Conservation (phyloP, 2,329 filamentous ascomycete species). For the Phyllosticta citrichinensis region DNA sequence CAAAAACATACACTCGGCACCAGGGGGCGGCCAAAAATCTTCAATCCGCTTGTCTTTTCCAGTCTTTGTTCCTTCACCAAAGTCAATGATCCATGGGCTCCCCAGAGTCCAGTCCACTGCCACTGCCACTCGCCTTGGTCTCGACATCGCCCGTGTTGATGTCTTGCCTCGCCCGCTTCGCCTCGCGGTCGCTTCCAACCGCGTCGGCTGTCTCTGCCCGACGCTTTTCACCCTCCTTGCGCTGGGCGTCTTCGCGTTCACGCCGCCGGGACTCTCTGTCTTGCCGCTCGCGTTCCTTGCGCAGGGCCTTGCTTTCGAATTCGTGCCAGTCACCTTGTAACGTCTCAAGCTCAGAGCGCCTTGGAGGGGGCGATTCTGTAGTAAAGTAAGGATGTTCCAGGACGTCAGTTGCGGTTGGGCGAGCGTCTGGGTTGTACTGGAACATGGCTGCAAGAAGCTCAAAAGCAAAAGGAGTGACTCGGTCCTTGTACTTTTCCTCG, state of each 20-base stretch:
- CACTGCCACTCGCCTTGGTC: not conserved
- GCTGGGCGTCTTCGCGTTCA: slow-evolving; percentile 12
- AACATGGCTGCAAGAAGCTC: slow-evolving; percentile 80
- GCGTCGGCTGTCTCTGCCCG: slow-evolving; percentile 18
- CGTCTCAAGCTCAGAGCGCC: slow-evolving; percentile 71
- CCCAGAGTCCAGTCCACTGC: not conserved
- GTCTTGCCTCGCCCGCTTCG: slow-evolving; percentile 20
- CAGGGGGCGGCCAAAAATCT: not conserved
- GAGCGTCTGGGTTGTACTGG: slow-evolving; percentile 72
- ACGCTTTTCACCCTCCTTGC: slow-evolving; percentile 23
- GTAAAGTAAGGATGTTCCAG: slow-evolving; percentile 83
- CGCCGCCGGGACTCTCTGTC: slow-evolving; percentile 44
- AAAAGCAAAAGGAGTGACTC: slow-evolving; percentile 69
- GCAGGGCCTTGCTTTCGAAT: slow-evolving; percentile 89
- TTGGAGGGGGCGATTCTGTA: slow-evolving; percentile 63
- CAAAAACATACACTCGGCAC: not conserved
- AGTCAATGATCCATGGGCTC: not conserved
- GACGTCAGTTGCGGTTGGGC: slow-evolving; percentile 75
- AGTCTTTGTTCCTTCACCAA: not conserved
- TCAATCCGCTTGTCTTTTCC: not conserved
- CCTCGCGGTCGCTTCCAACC: slow-evolving; percentile 20
- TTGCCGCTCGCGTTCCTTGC: slow-evolving; percentile 73
- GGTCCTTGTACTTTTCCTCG: slow-evolving; percentile 69
- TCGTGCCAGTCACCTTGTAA: slow-evolving; percentile 97
- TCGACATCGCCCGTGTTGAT: not conserved